Evolutionary conservation across 257 asterid species (phyloP), one percentile per base, ranked within the genome.

Genomic region (Solanum medicagineum): DNA sequence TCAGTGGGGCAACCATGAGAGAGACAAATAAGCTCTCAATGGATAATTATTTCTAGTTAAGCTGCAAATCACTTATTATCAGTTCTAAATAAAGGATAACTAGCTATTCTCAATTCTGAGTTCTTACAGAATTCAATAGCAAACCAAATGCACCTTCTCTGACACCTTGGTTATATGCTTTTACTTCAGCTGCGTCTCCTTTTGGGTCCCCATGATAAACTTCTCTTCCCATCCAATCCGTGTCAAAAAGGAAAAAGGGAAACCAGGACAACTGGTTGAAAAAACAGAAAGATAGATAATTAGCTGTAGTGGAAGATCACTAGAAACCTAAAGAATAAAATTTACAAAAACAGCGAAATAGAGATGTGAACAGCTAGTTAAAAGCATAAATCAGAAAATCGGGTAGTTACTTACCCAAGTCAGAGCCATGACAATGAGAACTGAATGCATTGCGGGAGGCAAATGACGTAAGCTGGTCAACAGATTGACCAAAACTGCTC

Each of bases 121-220:
- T 93, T 93, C 99, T 97, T 95, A 97, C 99, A 70, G 99, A 97
- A 95, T 97, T 97, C 98, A 97, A 93, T 91, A 97, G 97, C 98
- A 97, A 92, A 91, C 99, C 99, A 92, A 97, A 97, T 92, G 99
- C 96, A 95, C 99, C 99, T 94, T 95, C 99, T 94, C 99, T 91
- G 88, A 97, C 98, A 89, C 99, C 99, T 91, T 93, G 92, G 88
- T 94, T 93, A 87, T 97, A 97, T 88, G 95, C 96, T 84, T 92
- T 86, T 86, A 92, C 88, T 86, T 92, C 96, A 81, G 91, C 87
- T 55, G 86, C 88, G 22, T 93, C 92, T 87, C 99, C 99, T 69
- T 93, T 93, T 26, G 98, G 99, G 87, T 97, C 94, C 84, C 99
- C 99, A 32, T 95, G 98, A 89, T 86, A 97, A 89, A 97, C 99